Percentiles rank a stretch among this genome's conserved stretches.
Evolutionary conservation across 257 asterid genomes (phyloP).

Genomic region (Ilex asprella): DNA sequence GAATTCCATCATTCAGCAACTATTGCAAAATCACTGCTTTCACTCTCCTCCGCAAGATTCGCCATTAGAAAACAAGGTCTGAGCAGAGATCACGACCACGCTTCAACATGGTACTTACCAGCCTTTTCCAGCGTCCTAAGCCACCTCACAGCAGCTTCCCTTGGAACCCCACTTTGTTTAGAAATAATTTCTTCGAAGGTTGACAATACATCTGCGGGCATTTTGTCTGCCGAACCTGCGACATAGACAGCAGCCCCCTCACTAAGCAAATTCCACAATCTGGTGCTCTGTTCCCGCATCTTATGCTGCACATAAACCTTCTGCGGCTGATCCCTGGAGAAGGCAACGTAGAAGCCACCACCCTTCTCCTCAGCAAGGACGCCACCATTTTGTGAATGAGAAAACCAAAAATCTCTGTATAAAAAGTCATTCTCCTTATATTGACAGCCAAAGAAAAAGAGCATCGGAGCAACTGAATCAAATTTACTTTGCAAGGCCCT

Average conservation of each 20-base stretch:
- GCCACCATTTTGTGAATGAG: constrained; percentile 49
- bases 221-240: constrained; percentile 88
- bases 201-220: constrained; percentile 80
- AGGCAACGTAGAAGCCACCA: constrained; percentile 82
- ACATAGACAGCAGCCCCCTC: constrained; percentile 77
- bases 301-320: constrained; percentile 91
- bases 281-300: constrained; percentile 59
- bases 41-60: too few relatives aligned
- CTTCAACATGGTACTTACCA: constrained; percentile 81
- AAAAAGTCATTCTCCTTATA: constrained; percentile 62
- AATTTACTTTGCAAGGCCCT: constrained; percentile 58
- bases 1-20: too few relatives aligned
- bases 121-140: constrained; percentile 66
- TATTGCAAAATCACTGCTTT: too few relatives aligned
- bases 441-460: constrained; percentile 91
- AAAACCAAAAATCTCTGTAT: constrained; percentile 74
- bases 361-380: constrained; percentile 81
- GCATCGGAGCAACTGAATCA: constrained; percentile 62
- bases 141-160: constrained; percentile 61
- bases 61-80: too few relatives aligned
- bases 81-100: constrained; percentile 59
- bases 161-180: constrained; percentile 53
- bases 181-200: constrained; percentile 73
- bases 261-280: constrained; percentile 59
- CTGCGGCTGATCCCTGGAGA: constrained; percentile 81